Evolutionary conservation across 108 stramenopile species (phyloP).

Genomic region (Discostella stelligeroides): DNA sequence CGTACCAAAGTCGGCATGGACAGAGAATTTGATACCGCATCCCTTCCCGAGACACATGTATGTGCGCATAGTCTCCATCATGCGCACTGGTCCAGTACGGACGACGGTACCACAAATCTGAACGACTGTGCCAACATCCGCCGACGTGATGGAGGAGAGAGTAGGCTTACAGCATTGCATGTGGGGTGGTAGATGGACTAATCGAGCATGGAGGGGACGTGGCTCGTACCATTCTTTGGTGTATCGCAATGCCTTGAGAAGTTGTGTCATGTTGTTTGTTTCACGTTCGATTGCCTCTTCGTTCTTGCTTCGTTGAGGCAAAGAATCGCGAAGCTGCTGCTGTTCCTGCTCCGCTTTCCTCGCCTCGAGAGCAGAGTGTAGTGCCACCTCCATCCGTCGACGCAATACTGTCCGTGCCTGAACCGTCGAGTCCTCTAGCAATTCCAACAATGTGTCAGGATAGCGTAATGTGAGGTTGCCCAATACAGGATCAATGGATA

Average conservation of each 20-base stretch:
- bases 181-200: constrained; percentile 90
- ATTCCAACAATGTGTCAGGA: constrained; percentile 72
- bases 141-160: constrained; percentile 69
- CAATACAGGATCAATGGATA: constrained; percentile 66
- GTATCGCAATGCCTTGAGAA: constrained; percentile 19
- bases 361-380: constrained; percentile 20
- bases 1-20: constrained; percentile 87
- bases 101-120: constrained; percentile 95
- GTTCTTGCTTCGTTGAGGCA: not conserved
- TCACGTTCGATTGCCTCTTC: constrained; percentile 10
- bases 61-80: constrained; percentile 88
- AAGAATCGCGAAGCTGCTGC: too few relatives aligned
- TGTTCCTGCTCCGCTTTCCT: too few relatives aligned
- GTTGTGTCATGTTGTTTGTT: constrained; percentile 9
- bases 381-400: constrained; percentile 34
- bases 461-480: constrained; percentile 76
- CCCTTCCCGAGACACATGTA: constrained; percentile 81
- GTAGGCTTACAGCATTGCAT: constrained; percentile 73
- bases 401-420: constrained; percentile 39
- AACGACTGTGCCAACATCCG: constrained; percentile 88
- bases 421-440: constrained; percentile 78
- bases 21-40: constrained; percentile 75
- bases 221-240: constrained; percentile 54
- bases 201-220: constrained; percentile 78
- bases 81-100: constrained; percentile 84